phyloP scores from a whole-genome alignment of 495 filamentous ascomycete species.

The Penicillium egyptiacum region DNA sequence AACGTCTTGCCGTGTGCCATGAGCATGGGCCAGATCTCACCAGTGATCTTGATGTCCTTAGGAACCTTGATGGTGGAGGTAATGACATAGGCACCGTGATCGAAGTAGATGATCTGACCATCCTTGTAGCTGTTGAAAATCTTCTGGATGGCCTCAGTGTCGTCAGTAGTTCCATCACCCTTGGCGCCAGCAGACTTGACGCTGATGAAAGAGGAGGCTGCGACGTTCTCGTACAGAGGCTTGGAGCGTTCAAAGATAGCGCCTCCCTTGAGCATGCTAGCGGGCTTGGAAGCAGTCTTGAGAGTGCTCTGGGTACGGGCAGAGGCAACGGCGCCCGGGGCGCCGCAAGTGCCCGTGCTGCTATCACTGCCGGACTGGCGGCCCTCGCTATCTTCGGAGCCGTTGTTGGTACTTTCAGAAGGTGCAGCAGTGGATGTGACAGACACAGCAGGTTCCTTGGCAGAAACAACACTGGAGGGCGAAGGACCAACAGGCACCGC shows the following conservation, averaged over 20 bases:
- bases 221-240: conserved; percentile 61
- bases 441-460: background rate
- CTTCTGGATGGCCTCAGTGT: conserved; percentile 65
- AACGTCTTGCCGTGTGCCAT: conserved; percentile 78
- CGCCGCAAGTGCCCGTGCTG: conserved; percentile 32
- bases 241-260: conserved; percentile 65
- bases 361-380: conserved; percentile 8
- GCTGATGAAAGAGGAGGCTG: conserved; percentile 58
- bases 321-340: conserved; percentile 31
- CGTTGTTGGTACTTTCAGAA: conserved; percentile 1
- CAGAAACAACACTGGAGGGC: background rate
- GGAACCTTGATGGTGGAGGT: conserved; percentile 82
- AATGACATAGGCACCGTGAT: conserved; percentile 86
- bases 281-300: conserved; percentile 38
- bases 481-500: background rate
- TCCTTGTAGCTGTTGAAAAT: conserved; percentile 60
- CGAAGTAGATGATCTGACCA: conserved; percentile 80
- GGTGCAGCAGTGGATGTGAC: background rate
- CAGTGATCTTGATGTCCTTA: conserved; percentile 63
- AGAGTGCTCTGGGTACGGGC: conserved; percentile 42
- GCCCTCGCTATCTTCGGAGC: conserved; percentile 5
- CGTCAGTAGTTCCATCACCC: conserved; percentile 68
- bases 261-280: conserved; percentile 40
- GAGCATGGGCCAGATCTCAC: conserved; percentile 87
- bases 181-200: conserved; percentile 75